Evolutionary conservation across 2,329 filamentous ascomycete species (phyloP).

Genomic region (Elsinoe batatas): DNA sequence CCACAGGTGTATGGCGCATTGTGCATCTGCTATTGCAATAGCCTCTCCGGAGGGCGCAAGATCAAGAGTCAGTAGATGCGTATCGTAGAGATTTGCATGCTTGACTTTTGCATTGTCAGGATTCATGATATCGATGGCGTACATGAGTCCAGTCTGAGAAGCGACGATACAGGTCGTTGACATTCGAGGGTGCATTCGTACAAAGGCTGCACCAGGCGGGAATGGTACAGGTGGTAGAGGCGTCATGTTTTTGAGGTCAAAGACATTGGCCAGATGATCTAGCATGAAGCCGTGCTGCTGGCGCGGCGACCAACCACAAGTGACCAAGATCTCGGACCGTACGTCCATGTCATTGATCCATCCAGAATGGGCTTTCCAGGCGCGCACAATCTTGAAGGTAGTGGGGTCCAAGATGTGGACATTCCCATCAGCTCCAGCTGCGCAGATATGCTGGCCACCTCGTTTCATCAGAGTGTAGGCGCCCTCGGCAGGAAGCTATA

Average conservation of each 20-base stretch:
- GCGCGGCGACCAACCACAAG: constrained; percentile 82
- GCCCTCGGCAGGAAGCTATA: constrained; percentile 56
- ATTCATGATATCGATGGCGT: constrained; percentile 92
- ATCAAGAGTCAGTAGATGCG: constrained; percentile 69
- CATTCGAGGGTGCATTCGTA: constrained; percentile 93
- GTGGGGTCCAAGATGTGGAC: constrained; percentile 79
- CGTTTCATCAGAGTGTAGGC: constrained; percentile 90
- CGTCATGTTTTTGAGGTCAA: constrained; percentile 82
- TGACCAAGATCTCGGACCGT: constrained; percentile 87
- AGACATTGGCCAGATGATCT: constrained; percentile 89
- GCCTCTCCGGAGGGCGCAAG: constrained; percentile 83
- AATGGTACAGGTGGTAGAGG: constrained; percentile 86
- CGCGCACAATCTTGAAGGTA: constrained; percentile 68
- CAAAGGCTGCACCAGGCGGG: constrained; percentile 84
- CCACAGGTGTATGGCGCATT: constrained; percentile 76
- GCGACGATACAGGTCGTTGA: constrained; percentile 90
- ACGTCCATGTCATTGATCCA: constrained; percentile 96
- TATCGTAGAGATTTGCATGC: constrained; percentile 64
- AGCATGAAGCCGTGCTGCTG: constrained; percentile 72
- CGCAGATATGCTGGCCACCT: constrained; percentile 76
- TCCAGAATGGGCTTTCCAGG: constrained; percentile 82
- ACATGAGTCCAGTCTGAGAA: constrained; percentile 84
- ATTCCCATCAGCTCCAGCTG: constrained; percentile 70
- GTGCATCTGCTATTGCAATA: constrained; percentile 67
- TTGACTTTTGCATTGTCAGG: constrained; percentile 77